Percentiles rank a stretch among this genome's conserved stretches.
Evolutionary conservation across 495 filamentous ascomycete genomes (phyloP).

Genomic region (Hypoxylon subgilvum): DNA sequence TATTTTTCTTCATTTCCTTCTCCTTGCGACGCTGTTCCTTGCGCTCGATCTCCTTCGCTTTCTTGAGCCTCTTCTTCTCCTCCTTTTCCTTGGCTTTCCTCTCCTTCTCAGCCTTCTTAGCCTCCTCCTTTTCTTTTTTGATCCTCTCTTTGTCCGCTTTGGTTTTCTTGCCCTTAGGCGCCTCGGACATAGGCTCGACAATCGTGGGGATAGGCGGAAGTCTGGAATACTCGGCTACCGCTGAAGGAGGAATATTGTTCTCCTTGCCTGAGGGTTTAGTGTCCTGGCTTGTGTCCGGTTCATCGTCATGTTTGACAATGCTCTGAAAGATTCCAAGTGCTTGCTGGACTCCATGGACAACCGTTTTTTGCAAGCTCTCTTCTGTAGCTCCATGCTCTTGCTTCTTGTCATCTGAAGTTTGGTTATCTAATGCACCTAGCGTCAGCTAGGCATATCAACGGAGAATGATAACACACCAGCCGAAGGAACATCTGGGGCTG

Average conservation of each 20-base stretch:
- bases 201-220: constrained; percentile 1
- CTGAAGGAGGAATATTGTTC: background rate
- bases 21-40: constrained; percentile 34
- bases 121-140: constrained; percentile 20
- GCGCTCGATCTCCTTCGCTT: no score
- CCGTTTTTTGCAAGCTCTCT: constrained; percentile 10
- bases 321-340: constrained; percentile 15
- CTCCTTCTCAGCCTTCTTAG: constrained; percentile 31
- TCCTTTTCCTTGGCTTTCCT: constrained; percentile 33
- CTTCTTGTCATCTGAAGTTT: background rate
- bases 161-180: constrained; percentile 1
- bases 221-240: background rate
- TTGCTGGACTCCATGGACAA: constrained; percentile 16
- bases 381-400: background rate
- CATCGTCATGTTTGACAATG: constrained; percentile 5
- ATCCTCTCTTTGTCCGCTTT: constrained; percentile 11
- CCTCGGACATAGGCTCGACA: constrained; percentile 6
- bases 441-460: background rate
- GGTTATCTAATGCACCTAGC: constrained; percentile 5
- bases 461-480: background rate
- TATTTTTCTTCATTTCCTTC: constrained; percentile 17
- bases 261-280: constrained; percentile 4
- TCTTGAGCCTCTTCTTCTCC: constrained; percentile 31
- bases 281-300: background rate
- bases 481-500: background rate